These are phyloP conservation scores for Hygrophorus pudorinus DNA, from an alignment of 768 basidiomycete genomes.

Conservation along the genomic window DNA sequence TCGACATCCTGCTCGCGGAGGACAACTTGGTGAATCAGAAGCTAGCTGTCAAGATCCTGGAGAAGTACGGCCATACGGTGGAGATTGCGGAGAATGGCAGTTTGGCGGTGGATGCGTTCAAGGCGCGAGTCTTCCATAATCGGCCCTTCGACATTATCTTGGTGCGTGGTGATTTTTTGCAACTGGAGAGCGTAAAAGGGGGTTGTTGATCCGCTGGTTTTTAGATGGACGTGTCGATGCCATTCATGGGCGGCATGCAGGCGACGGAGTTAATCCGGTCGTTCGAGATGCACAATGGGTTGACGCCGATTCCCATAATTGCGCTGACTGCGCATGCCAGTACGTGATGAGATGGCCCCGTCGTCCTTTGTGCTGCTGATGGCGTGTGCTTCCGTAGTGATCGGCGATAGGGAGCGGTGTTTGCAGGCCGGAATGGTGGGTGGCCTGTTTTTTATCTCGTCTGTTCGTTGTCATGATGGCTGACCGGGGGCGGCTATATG, in stretches of 20 bases:
- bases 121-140: constrained; percentile 56
- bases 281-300: constrained; percentile 64
- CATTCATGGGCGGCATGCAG: constrained; percentile 98
- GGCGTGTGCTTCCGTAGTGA: constrained; percentile 43
- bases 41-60: constrained; percentile 90
- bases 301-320: constrained; percentile 81
- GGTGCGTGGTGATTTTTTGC: constrained; percentile 37
- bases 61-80: constrained; percentile 90
- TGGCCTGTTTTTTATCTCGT: not conserved
- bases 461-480: not conserved
- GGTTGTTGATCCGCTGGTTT: constrained; percentile 2
- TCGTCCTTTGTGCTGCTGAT: not conserved
- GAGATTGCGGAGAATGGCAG: constrained; percentile 98
- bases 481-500: constrained; percentile 1
- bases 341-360: constrained; percentile 31
- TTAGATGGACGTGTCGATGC: constrained; percentile 98
- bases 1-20: constrained; percentile 92
- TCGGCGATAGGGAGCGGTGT: constrained; percentile 73
- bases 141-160: constrained; percentile 88
- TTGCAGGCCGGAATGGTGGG: constrained; percentile 59
- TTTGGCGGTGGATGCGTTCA: constrained; percentile 87
- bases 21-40: constrained; percentile 97
- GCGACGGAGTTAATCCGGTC: constrained; percentile 87
- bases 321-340: constrained; percentile 97
- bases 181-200: not conserved